Base-by-base conservation (phyloP, 768 basidiomycete genomes). In the Zangia roseola region DNA sequence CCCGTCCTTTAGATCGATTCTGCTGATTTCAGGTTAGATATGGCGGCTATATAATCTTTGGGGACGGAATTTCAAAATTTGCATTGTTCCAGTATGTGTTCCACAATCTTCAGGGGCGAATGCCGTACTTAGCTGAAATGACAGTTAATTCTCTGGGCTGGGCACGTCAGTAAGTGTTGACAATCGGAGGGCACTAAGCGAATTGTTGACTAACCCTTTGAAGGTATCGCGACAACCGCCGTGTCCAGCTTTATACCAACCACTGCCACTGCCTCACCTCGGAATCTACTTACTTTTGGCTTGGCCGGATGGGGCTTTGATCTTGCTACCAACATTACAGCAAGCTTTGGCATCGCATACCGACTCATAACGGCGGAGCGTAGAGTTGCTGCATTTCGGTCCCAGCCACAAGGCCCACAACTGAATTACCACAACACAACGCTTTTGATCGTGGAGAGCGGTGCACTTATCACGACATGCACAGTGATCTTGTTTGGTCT, bases 21-120 rank as follows among this genome's bases (percentile, higher is more conserved):
- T 40, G 6, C 38, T 47, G 12, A 47, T 40, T n/a, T 6, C 10
- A 20, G 8, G 10, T 53, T 24, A 61, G 59, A 61, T 61, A 28
- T 61, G 59, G 60, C 57, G 56, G 25, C 46, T 61, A 38, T 52
- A 58, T 31, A 40, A 57, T n/a, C 45, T 60, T 12, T 60, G 56
- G 47, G 49, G 43, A 36, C 46, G 40, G 5, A 38, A 34, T 17
- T 33, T 49, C 17, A 49, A 10, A 21, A 21, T 61, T 9, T 58
- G 49, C 28, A 36, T 52, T 19, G 13, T 58, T 35, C 60, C 56
- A 10, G 60, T 54, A 25, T 41, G 52, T 46, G 10, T 10, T 36
- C 46, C 13, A 43, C 14, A n/a, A 25, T 30, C 26, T 13, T 23
- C n/a, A n/a, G n/a, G 5, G 28, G 5, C 13, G 1, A 20, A 10